Evolutionary conservation across 768 basidiomycete species (phyloP).

Genomic region (Mycena vulgaris): DNA sequence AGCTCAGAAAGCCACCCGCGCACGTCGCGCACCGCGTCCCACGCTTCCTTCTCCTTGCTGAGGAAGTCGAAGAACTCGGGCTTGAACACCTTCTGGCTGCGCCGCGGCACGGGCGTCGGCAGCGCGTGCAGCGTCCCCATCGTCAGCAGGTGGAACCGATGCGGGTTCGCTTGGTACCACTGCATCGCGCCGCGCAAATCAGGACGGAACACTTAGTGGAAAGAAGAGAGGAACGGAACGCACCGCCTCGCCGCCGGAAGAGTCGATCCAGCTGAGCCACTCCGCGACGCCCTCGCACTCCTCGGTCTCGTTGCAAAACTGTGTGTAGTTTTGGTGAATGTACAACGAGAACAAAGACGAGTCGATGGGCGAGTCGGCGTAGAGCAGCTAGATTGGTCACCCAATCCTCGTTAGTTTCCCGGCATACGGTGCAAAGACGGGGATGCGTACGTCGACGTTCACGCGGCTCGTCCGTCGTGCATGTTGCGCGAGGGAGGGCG

Average conservation of each 20-base stretch:
- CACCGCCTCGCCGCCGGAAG: slow-evolving; percentile 75
- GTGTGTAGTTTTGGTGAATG: slow-evolving; percentile 93
- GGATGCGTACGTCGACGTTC: slow-evolving; percentile 74
- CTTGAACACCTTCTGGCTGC: slow-evolving; percentile 88
- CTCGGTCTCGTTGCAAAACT: slow-evolving; percentile 85
- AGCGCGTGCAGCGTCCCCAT: slow-evolving; percentile 90
- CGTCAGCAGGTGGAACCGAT: slow-evolving; percentile 88
- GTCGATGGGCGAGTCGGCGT: slow-evolving; percentile 92
- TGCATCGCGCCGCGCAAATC: no score
- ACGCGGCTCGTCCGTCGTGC: slow-evolving; percentile 80
- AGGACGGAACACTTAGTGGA: slow-evolving; percentile 2
- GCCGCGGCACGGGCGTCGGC: slow-evolving; percentile 87
- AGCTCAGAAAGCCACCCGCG: slow-evolving; percentile 69
- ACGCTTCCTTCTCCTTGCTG: slow-evolving; percentile 70
- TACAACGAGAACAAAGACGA: slow-evolving; percentile 91
- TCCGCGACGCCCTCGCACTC: slow-evolving; percentile 81
- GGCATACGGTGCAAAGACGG: not conserved
- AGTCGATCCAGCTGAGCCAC: slow-evolving; percentile 84
- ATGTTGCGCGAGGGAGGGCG: slow-evolving; percentile 71
- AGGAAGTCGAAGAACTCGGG: slow-evolving; percentile 86
- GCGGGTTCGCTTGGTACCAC: slow-evolving; percentile 82
- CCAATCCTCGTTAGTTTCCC: no score
- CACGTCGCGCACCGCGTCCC: slow-evolving; percentile 70
- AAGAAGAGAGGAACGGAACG: slow-evolving; percentile 39
- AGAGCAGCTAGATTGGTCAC: slow-evolving; percentile 78